A percentile compares a stretch with the other conserved stretches of the same genome.
Conservation (phyloP, 768 basidiomycete species). For the Suillus spraguei region DNA sequence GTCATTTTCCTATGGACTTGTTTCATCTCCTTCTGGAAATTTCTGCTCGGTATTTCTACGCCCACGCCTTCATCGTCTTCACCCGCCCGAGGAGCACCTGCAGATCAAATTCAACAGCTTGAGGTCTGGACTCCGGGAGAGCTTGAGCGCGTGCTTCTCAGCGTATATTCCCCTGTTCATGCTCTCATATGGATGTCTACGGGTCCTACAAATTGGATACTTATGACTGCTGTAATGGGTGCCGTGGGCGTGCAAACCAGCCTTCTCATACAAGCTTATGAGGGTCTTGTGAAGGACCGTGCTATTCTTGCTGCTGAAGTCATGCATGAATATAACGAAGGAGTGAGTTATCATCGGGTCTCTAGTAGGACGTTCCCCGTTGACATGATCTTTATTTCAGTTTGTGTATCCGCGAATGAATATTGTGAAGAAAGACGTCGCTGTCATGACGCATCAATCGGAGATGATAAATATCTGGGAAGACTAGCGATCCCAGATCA, state of each 20-base stretch:
- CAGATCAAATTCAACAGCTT: conserved; percentile 68
- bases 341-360: conserved; percentile 46
- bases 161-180: conserved; percentile 80
- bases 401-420: conserved; percentile 85
- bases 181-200: conserved; percentile 73
- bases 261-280: conserved; percentile 43
- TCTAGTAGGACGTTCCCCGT: background rate
- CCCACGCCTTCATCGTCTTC: conserved; percentile 38
- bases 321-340: conserved; percentile 81
- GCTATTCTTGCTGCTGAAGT: conserved; percentile 78
- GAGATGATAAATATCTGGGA: conserved; percentile 71
- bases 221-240: conserved; percentile 70
- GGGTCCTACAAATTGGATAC: conserved; percentile 73
- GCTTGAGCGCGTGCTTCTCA: conserved; percentile 68
- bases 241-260: conserved; percentile 65
- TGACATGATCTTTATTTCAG: conserved; percentile 39
- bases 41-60: conserved; percentile 63
- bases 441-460: conserved; percentile 84
- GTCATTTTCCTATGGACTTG: conserved; percentile 47
- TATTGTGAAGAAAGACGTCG: conserved; percentile 73
- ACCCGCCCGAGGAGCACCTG: conserved; percentile 38
- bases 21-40: conserved; percentile 62
- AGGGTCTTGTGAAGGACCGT: conserved; percentile 70
- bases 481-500: conserved; percentile 23
- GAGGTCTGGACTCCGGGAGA: conserved; percentile 80